phyloP scores from a whole-genome alignment of 2,329 filamentous ascomycete genomes.

The Venturia pyrina region DNA sequence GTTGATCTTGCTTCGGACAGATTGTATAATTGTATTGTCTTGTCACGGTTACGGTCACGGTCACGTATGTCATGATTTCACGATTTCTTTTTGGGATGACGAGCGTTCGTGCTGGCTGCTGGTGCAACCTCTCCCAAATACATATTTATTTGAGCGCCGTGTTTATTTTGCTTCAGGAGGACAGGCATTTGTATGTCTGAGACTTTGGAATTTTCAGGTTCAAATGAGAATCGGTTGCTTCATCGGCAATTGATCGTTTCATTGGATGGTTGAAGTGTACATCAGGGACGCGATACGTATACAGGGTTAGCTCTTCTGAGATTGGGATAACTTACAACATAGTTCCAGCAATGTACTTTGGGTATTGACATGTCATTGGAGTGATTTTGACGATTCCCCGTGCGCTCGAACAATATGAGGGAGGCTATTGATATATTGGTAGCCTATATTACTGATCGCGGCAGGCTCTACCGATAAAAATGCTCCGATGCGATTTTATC shows the following conservation, averaged over 20 bases:
- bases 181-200: background rate
- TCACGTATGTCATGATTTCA: constrained; percentile 5
- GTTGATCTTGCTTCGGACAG: background rate
- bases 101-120: background rate
- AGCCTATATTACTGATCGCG: background rate
- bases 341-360: background rate
- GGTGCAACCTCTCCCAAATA: background rate
- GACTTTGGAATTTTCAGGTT: background rate
- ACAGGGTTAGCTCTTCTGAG: background rate
- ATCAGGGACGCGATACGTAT: background rate
- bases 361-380: background rate
- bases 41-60: constrained; percentile 1
- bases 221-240: background rate
- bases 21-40: background rate
- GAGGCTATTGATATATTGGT: background rate
- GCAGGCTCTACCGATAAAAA: background rate
- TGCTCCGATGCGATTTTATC: background rate
- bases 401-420: background rate
- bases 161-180: background rate
- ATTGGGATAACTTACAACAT: background rate
- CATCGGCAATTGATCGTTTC: background rate
- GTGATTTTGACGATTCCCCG: background rate
- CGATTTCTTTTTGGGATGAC: background rate
- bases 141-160: background rate
- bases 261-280: background rate